These are phyloP conservation scores for Plasmodium reichenowi DNA, from an alignment of 169 alveolate species.

Conservation along the genomic window DNA sequence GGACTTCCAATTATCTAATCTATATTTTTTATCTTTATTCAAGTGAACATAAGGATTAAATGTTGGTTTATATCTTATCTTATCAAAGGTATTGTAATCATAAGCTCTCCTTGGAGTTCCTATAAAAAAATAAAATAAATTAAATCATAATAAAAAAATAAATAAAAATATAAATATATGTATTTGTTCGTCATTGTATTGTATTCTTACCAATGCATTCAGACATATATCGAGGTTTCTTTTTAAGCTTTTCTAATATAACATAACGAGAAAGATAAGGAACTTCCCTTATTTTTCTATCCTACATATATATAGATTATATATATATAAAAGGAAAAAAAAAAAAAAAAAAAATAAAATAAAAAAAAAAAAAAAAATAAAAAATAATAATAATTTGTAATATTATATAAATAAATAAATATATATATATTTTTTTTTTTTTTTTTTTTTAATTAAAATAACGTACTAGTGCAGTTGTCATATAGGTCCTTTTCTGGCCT, in stretches of 20 bases:
- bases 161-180: neutral
- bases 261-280: conserved; percentile 89
- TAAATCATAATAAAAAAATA: neutral
- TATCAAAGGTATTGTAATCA: conserved; percentile 86
- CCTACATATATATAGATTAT: conserved; percentile 64
- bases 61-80: conserved; percentile 87
- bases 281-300: conserved; percentile 86
- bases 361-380: too few relatives aligned
- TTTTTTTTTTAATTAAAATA: too few relatives aligned
- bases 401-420: too few relatives aligned
- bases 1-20: conserved; percentile 91
- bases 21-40: conserved; percentile 87
- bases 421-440: too few relatives aligned
- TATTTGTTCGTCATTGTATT: too few relatives aligned
- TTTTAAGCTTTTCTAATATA: conserved; percentile 81
- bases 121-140: conserved; percentile 1
- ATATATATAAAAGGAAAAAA: too few relatives aligned
- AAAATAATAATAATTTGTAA: too few relatives aligned
- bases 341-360: too few relatives aligned
- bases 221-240: conserved; percentile 87
- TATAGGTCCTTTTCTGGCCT: too few relatives aligned
- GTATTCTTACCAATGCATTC: conserved; percentile 83
- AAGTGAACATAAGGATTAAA: conserved; percentile 90
- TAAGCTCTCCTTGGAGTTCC: conserved; percentile 92
- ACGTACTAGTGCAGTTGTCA: too few relatives aligned